Evolutionary conservation across 768 basidiomycete species (phyloP).

Genomic region (Neoboletus magnificus): DNA sequence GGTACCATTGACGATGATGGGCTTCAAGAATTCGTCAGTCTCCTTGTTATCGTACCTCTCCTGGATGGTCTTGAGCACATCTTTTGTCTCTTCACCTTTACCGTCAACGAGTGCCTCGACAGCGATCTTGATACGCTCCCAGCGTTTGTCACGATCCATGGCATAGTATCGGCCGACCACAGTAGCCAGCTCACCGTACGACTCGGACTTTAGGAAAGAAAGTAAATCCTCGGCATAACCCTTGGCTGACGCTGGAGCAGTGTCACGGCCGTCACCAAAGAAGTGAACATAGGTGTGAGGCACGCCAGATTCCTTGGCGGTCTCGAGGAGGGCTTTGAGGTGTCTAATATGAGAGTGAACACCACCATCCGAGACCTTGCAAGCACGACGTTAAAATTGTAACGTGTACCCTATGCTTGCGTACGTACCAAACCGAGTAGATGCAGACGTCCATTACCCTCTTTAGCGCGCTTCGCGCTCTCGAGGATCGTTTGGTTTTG

Average conservation of each 20-base stretch:
- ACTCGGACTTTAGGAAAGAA: constrained; percentile 73
- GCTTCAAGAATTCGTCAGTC: constrained; percentile 95
- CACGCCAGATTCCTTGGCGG: constrained; percentile 81
- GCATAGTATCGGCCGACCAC: constrained; percentile 92
- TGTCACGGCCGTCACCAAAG: constrained; percentile 93
- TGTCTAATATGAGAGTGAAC: constrained; percentile 96
- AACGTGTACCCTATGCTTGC: not conserved
- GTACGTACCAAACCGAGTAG: constrained; percentile 75
- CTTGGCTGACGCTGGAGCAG: constrained; percentile 79
- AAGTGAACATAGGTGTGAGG: constrained; percentile 91
- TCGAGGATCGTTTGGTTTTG: constrained; percentile 70
- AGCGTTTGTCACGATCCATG: constrained; percentile 96
- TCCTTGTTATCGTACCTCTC: constrained; percentile 79
- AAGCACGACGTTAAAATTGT: constrained; percentile 1
- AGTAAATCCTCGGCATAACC: constrained; percentile 75
- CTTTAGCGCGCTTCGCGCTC: constrained; percentile 74
- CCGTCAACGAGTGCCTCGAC: constrained; percentile 82
- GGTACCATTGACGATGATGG: constrained; percentile 81
- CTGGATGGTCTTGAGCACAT: constrained; percentile 62
- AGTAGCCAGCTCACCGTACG: constrained; percentile 79
- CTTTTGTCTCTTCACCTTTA: constrained; percentile 51
- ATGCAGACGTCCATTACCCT: constrained; percentile 80
- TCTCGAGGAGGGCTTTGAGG: constrained; percentile 85
- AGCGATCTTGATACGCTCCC: constrained; percentile 91
- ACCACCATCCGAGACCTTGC: constrained; percentile 87